phyloP scores from a whole-genome alignment of 208 protist species.

The Phytomonas sp. region DNA sequence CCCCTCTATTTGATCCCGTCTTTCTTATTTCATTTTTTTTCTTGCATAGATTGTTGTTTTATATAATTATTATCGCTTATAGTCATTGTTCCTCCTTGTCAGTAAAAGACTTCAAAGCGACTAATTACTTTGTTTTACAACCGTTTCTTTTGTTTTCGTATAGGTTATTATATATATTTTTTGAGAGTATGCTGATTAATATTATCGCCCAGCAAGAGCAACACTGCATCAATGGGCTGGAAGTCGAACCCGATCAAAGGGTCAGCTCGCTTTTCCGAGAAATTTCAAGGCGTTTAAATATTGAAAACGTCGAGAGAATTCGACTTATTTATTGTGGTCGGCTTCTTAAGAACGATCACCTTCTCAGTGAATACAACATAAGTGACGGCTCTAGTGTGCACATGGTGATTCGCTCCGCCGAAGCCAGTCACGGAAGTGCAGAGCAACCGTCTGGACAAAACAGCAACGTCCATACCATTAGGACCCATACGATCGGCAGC shows the following conservation, averaged over 20 bases:
- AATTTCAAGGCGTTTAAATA: slow-evolving; percentile 23
- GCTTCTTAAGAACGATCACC: slow-evolving; percentile 19
- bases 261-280: slow-evolving; percentile 30
- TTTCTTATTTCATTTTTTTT: slow-evolving; percentile 11
- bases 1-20: not conserved
- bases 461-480: slow-evolving; percentile 9
- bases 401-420: slow-evolving; percentile 24
- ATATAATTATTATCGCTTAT: not conserved
- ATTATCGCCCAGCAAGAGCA: slow-evolving; percentile 8
- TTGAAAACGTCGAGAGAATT: slow-evolving; percentile 14
- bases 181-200: slow-evolving; percentile 18
- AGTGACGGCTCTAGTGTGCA: slow-evolving; percentile 28
- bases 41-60: not conserved
- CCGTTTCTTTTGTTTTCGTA: slow-evolving; percentile 10
- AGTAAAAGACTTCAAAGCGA: not conserved
- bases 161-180: slow-evolving; percentile 10
- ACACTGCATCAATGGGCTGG: slow-evolving; percentile 26
- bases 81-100: slow-evolving; percentile 3
- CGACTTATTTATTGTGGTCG: slow-evolving; percentile 29
- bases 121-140: slow-evolving; percentile 3
- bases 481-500: not conserved
- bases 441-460: slow-evolving; percentile 3
- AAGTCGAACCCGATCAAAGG: slow-evolving; percentile 26
- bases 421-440: not conserved
- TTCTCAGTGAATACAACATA: slow-evolving; percentile 27